phyloP scores from a whole-genome alignment of 768 basidiomycete species.

The Pholiota conissans region DNA sequence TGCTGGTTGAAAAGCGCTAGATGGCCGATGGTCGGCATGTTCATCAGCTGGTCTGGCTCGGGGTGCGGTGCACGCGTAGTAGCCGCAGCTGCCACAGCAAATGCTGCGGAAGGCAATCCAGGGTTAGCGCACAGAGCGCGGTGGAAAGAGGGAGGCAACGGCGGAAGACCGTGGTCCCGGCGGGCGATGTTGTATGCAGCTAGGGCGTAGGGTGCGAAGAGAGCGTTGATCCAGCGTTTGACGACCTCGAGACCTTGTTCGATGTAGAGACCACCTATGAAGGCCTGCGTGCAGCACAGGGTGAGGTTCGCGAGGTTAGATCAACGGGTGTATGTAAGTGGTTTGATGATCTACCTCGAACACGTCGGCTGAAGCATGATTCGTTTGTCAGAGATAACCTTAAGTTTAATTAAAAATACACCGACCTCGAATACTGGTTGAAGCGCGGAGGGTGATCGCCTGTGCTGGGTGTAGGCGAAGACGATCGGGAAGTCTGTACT shows the following conservation, averaged over 20 bases:
- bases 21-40: slow-evolving; percentile 50
- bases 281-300: slow-evolving; percentile 49
- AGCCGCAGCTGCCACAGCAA: not conserved
- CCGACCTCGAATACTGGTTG: slow-evolving; percentile 71
- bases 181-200: slow-evolving; percentile 67
- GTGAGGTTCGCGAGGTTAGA: not conserved
- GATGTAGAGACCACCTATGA: slow-evolving; percentile 74
- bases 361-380: slow-evolving; percentile 57
- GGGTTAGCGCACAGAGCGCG: not conserved
- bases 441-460: slow-evolving; percentile 67
- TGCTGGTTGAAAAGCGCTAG: slow-evolving; percentile 81
- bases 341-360: slow-evolving; percentile 60
- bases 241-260: slow-evolving; percentile 66
- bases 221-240: slow-evolving; percentile 56
- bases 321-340: slow-evolving; percentile 1
- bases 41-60: slow-evolving; percentile 15
- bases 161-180: slow-evolving; percentile 63
- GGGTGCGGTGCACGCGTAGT: slow-evolving; percentile 14
- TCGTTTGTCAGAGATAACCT: not conserved
- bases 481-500: slow-evolving; percentile 61
- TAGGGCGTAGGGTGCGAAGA: slow-evolving; percentile 63
- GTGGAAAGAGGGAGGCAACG: slow-evolving; percentile 32
- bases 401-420: not conserved
- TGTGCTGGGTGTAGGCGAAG: slow-evolving; percentile 73
- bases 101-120: slow-evolving; percentile 15